These are phyloP conservation scores for Syzygium aromaticum DNA, from an alignment of 345 rosid species.

Conservation along the genomic window DNA sequence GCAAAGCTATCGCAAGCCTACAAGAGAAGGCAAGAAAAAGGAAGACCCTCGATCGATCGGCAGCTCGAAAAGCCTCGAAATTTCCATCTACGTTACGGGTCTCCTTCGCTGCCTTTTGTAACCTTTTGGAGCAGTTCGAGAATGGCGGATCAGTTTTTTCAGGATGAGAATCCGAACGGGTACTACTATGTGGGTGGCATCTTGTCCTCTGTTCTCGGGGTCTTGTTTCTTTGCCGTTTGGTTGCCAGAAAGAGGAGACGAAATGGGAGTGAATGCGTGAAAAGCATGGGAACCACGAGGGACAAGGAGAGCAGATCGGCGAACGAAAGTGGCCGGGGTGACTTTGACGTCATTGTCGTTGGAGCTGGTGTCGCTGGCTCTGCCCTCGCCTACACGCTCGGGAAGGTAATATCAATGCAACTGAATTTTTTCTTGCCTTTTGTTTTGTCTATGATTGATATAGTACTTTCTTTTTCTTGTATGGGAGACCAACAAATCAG, in stretches of 20 bases:
- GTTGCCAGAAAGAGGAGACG: background rate
- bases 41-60: background rate
- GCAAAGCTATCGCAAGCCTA: background rate
- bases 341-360: background rate
- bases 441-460: background rate
- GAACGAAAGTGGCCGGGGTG: background rate
- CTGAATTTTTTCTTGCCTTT: background rate
- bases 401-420: background rate
- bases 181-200: background rate
- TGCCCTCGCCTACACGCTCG: background rate
- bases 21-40: background rate
- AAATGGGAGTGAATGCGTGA: background rate
- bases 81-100: background rate
- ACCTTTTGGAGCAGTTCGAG: background rate
- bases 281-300: background rate
- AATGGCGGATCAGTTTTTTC: background rate
- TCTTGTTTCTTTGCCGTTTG: background rate
- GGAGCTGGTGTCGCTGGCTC: background rate
- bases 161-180: background rate
- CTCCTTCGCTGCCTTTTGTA: background rate
- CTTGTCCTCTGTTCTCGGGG: background rate
- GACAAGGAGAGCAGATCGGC: background rate
- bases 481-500: background rate
- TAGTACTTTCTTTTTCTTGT: background rate
- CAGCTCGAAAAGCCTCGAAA: background rate